phyloP scores from a whole-genome alignment of 225 moss, liverwort and hornwort genomes.

The Bryum argenteum region DNA sequence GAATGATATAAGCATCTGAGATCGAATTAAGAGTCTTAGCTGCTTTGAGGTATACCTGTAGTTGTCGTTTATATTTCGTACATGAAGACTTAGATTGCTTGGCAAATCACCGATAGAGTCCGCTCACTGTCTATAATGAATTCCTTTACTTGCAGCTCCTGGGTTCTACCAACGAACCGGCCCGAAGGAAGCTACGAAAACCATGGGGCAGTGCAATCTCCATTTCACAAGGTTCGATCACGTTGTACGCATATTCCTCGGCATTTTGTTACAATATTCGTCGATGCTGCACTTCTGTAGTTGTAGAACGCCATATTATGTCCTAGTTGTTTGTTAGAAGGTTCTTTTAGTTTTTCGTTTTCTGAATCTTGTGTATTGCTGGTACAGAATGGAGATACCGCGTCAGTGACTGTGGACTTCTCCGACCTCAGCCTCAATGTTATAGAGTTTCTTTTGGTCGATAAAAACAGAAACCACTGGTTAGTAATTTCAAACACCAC shows the following conservation, averaged over 20 bases:
- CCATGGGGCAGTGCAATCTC: slow-evolving; percentile 49
- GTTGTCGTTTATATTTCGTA: background rate
- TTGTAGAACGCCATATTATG: background rate
- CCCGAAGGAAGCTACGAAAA: slow-evolving; percentile 48
- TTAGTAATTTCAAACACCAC: slow-evolving; percentile 23
- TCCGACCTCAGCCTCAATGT: slow-evolving; percentile 52
- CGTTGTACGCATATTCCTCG: background rate
- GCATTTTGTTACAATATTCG: background rate
- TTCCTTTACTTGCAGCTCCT: slow-evolving; percentile 37
- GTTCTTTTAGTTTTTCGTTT: slow-evolving; percentile 5
- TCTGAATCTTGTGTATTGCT: background rate
- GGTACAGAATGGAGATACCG: slow-evolving; percentile 60
- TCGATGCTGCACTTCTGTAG: background rate
- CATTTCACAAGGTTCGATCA: slow-evolving; percentile 40
- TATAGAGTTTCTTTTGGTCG: slow-evolving; percentile 75
- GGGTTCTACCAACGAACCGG: slow-evolving; percentile 43
- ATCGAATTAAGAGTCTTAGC: background rate
- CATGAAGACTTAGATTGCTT: background rate
- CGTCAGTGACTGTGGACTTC: slow-evolving; percentile 55
- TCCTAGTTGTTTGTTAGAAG: background rate
- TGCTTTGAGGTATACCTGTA: background rate
- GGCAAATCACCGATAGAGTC: background rate
- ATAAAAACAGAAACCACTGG: slow-evolving; percentile 71
- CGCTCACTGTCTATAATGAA: slow-evolving; percentile 10
- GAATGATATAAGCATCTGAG: background rate